Evolutionary conservation across 2,329 filamentous ascomycete genomes (phyloP), one percentile per base, ranked within the genome.

Genomic region (Cladosporium austrohemisphaericum): DNA sequence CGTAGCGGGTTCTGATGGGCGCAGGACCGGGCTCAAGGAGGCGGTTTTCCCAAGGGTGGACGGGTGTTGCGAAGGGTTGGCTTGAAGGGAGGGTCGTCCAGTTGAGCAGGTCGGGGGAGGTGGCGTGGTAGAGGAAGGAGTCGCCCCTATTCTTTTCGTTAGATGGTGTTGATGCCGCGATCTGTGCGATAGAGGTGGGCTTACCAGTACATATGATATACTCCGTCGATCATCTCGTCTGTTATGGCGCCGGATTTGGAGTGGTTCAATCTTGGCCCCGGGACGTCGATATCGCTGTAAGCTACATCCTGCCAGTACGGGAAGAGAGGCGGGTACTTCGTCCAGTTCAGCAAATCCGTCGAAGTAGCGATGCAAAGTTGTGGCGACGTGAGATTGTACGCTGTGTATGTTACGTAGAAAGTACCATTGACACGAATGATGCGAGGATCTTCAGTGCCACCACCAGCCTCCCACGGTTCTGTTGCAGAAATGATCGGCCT

Each of bases 341-440:
- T 61, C 67, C 67, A 70, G 41, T 57, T 56, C 3, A 69, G 52
- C 9, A 70, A 57, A 49, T 70, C 62, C 4, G 61, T 62, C 5
- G 65, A 68, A 1, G 66, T 70, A 25, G 67, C 67, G 4, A 69
- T 49, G 32, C 65, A 68, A 10, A 70, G 60, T 26, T 60, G 63
- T 10, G 66, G 57, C 2, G 55, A 59, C 4, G 54, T 58, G n/a
- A 54, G 41, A 36, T 69, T 64, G 38, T 59, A 70, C 2, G 50
- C 64, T 3, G 67, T 69, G 50, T 70, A 70, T 1, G 67, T 69
- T 50, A 70, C 49, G 56, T 69, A 68, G 51, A 69, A 68, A 0
- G 64, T 64, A 1, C 66, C 65, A 23, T 69, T 66, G 23, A 67
- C 56, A 18, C 64, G 60, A 11, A 66, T 60, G 6, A 70, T 57